Conservation (phyloP, 768 basidiomycete genomes). For the Agaricus blazei region DNA sequence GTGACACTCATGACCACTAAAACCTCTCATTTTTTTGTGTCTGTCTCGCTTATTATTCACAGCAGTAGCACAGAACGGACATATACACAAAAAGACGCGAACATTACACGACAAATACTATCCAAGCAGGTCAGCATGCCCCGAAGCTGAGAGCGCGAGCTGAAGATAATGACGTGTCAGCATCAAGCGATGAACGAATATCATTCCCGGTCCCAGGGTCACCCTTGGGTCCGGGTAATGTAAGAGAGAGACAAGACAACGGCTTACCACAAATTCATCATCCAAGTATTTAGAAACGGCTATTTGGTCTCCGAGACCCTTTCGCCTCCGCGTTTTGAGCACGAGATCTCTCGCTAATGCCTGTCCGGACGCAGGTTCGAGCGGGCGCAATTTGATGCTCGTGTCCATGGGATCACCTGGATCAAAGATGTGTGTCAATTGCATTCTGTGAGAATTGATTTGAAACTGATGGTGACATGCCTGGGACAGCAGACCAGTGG, state of each 20-base stretch:
- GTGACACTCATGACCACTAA: background rate
- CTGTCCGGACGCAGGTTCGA: conserved; percentile 97
- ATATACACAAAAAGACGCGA: conserved; percentile 12
- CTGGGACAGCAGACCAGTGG: conserved; percentile 99
- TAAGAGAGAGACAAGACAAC: background rate
- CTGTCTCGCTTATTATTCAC: background rate
- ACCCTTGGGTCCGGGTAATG: background rate
- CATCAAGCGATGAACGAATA: background rate
- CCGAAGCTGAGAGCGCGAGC: conserved; percentile 92
- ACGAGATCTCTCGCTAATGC: conserved; percentile 92
- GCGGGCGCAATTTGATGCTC: conserved; percentile 89
- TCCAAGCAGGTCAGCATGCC: conserved; percentile 90
- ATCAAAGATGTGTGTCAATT: conserved; percentile 6
- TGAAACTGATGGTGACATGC: conserved; percentile 36
- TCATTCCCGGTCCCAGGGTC: conserved; percentile 7
- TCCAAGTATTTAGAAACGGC: conserved; percentile 97
- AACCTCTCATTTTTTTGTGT: background rate
- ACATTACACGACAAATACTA: conserved; percentile 16
- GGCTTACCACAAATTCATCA: conserved; percentile 88
- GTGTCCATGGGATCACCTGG: conserved; percentile 97
- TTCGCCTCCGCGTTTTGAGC: conserved; percentile 92
- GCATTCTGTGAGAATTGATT: conserved; percentile 19
- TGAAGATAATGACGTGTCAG: conserved; percentile 25
- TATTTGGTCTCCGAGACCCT: conserved; percentile 95
- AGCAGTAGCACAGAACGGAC: conserved; percentile 9